Conservation (phyloP, 805 yeast genomes). For the Starmerella scarabaei region DNA sequence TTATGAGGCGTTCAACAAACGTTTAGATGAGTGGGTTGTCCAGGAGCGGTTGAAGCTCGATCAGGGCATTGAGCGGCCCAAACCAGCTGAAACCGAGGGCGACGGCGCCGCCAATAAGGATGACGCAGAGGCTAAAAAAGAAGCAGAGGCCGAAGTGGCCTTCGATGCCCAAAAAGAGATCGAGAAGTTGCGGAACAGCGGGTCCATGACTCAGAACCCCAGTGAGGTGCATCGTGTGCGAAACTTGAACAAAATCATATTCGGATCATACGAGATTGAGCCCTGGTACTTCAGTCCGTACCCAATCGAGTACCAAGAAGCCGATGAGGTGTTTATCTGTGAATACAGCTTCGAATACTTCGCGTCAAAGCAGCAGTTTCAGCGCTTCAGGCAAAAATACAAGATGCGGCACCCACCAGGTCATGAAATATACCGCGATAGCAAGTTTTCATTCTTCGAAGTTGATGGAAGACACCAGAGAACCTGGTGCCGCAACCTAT, state of each 20-base stretch:
- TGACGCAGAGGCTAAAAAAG: conserved; percentile 53
- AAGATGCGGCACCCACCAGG: conserved; percentile 96
- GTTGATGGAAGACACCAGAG: conserved; percentile 94
- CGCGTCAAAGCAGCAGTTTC: conserved; percentile 81
- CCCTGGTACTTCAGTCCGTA: conserved; percentile 99
- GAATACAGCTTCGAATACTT: conserved; percentile 83
- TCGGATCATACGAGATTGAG: conserved; percentile 86
- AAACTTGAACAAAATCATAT: conserved; percentile 60
- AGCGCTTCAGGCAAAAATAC: conserved; percentile 77
- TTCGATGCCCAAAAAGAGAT: conserved; percentile 83
- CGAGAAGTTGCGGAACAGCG: conserved; percentile 82
- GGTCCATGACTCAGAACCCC: conserved; percentile 88
- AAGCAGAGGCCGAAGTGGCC: conserved; percentile 74
- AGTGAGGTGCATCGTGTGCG: conserved; percentile 84
- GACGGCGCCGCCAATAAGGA: conserved; percentile 19
- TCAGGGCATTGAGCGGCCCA: conserved; percentile 53
- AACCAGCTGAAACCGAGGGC: conserved; percentile 35
- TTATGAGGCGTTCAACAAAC: conserved; percentile 85
- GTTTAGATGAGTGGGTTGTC: conserved; percentile 90
- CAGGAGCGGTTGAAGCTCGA: conserved; percentile 56
- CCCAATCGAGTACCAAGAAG: conserved; percentile 88
- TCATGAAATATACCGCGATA: conserved; percentile 90
- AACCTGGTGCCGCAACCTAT: conserved; percentile 93
- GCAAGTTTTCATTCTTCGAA: conserved; percentile 85
- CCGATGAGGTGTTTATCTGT: conserved; percentile 77